These are phyloP conservation scores for Trichomonas vaginalis DNA, from an alignment of 208 protist species.

Conservation along the genomic window DNA sequence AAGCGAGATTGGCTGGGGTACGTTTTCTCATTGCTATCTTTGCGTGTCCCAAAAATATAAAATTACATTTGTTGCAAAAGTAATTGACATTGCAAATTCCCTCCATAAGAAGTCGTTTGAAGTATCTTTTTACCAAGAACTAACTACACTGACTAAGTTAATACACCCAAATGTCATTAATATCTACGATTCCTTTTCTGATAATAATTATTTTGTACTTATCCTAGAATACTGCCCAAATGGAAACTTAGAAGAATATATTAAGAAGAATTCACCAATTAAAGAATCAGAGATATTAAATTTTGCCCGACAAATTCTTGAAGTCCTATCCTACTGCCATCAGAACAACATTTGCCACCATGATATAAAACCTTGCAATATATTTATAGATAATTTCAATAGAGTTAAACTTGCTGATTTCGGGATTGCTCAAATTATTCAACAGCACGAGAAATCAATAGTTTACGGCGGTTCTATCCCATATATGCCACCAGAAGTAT, in stretches of 20 bases:
- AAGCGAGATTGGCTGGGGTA: background rate
- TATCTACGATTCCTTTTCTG: background rate
- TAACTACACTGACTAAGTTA: background rate
- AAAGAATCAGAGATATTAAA: background rate
- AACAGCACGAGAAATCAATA: background rate
- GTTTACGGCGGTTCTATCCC: background rate
- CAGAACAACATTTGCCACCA: background rate
- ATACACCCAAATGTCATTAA: background rate
- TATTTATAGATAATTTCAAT: background rate
- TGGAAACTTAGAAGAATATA: background rate
- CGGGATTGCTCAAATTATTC: background rate
- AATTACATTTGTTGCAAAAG: background rate
- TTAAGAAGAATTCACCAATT: background rate
- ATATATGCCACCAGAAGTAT: background rate
- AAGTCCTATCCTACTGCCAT: background rate
- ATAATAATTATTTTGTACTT: background rate
- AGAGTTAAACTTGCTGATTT: background rate
- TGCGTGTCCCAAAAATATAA: background rate
- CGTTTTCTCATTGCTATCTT: background rate
- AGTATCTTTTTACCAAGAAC: background rate
- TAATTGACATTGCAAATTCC: background rate
- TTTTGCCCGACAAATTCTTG: background rate
- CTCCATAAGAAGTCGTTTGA: background rate
- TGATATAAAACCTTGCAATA: background rate
- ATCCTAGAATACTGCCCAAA: background rate